Conservation (phyloP, 495 filamentous ascomycete genomes). For the Viridothelium virens region DNA sequence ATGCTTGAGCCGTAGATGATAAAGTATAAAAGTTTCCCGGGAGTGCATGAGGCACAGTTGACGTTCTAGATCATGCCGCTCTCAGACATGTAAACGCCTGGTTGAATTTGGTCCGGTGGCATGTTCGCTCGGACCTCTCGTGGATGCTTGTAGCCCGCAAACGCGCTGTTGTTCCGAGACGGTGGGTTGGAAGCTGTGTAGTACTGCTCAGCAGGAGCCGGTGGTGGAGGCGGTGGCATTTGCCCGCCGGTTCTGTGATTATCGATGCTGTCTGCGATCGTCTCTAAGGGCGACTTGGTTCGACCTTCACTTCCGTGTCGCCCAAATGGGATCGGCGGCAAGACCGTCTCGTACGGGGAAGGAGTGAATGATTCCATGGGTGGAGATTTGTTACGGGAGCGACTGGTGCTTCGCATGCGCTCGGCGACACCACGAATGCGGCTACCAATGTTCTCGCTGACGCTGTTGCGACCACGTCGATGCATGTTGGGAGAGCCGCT, state of each 20-base stretch:
- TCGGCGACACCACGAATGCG: constrained; percentile 34
- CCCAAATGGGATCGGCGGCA: constrained; percentile 26
- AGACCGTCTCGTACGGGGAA: constrained; percentile 34
- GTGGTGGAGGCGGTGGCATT: constrained; percentile 22
- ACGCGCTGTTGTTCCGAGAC: constrained; percentile 18
- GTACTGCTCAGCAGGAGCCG: constrained; percentile 15
- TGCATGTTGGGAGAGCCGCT: constrained; percentile 27
- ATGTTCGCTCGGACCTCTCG: constrained; percentile 40
- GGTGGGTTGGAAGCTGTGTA: constrained; percentile 17
- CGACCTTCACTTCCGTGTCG: constrained; percentile 23
- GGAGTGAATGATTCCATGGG: constrained; percentile 22
- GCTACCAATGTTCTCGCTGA: constrained; percentile 35
- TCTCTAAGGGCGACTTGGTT: constrained; percentile 27
- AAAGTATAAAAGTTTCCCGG: not conserved
- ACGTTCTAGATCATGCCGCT: constrained; percentile 7
- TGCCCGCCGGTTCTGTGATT: constrained; percentile 13
- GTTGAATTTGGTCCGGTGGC: constrained; percentile 33
- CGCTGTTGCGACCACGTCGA: constrained; percentile 33
- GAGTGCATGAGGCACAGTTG: not conserved
- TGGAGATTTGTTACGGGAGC: constrained; percentile 33
- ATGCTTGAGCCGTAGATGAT: not conserved
- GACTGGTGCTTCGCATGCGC: constrained; percentile 35
- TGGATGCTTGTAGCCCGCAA: constrained; percentile 34
- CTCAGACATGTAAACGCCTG: constrained; percentile 23
- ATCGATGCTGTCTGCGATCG: constrained; percentile 19